Evolutionary conservation across 345 rosid species (phyloP).

Genomic region (Lenwebbia sp.): DNA sequence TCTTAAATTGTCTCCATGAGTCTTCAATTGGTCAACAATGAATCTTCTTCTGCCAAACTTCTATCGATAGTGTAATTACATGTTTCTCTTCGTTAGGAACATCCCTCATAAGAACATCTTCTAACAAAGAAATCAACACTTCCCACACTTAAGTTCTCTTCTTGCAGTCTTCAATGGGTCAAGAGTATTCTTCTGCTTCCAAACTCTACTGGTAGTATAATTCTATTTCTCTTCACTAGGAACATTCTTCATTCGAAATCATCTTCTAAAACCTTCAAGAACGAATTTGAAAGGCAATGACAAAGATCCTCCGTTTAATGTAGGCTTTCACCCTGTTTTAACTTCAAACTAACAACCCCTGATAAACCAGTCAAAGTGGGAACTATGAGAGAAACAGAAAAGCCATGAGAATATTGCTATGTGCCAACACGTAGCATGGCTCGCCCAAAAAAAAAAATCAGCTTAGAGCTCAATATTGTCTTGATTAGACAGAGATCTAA

Average conservation of each 20-base stretch:
- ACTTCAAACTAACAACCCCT: constrained; percentile 98
- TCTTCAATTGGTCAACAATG: constrained; percentile 33
- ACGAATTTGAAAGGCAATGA: constrained; percentile 57
- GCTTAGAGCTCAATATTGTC: not conserved
- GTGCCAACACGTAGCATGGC: constrained; percentile 8
- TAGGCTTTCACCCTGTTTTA: constrained; percentile 93
- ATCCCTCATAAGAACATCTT: not conserved
- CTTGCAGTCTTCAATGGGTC: not conserved
- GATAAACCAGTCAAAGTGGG: constrained; percentile 79
- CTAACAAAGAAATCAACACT: not conserved
- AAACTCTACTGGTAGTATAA: not conserved
- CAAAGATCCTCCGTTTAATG: constrained; percentile 65
- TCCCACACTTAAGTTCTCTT: not conserved
- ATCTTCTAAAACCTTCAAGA: constrained; percentile 39
- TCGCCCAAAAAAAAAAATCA: not conserved
- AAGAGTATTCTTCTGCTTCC: not conserved
- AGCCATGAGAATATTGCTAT: constrained; percentile 7
- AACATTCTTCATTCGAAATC: constrained; percentile 48
- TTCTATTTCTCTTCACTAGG: not conserved
- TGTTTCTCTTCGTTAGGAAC: constrained; percentile 36
- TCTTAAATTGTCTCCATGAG: constrained; percentile 33
- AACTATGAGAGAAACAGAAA: constrained; percentile 27
- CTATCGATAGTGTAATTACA: constrained; percentile 54
- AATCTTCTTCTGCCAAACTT: constrained; percentile 64
- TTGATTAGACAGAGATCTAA: not conserved